Evolutionary conservation across 805 yeast species (phyloP), one percentile per base, ranked within the genome.

Genomic region (Maudiozyma serrabonitensis): DNA sequence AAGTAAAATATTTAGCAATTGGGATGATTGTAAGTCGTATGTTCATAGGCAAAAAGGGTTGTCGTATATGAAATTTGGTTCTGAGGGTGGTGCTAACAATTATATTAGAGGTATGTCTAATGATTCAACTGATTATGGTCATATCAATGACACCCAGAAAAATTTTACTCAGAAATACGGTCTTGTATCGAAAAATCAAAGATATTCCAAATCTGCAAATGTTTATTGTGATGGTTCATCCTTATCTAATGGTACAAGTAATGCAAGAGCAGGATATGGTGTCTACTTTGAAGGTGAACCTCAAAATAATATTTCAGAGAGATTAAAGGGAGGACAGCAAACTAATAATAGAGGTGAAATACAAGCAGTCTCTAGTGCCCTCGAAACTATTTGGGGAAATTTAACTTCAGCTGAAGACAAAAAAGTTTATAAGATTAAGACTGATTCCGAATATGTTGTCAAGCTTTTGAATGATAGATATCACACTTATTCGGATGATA

Each of bases 271-370:
- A 0, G 96, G 97, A 0, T 80, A 76, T 58, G 97, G 96, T 23
- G 85, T 84, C 0, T 87, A 69, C 61, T 87, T 75, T 62, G 90
- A 88, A 0, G 67, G 64, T 35, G 84, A 81, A 57, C 51, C 72
- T 2, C 53, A 49, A 21, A 45, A 46, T 64, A 85, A 84, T 61
- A 67, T 72, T 9, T 70, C 82, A 0, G 78, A 71, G 5, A 78
- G 82, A 0, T 68, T 87, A 25, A 41, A n/a, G 1, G 73, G 70
- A 2, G 63, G 61, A 2, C 59, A 58, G 3, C 88, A 82, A 34
- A 87, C 95, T 1, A 89, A 88, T 57, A 89, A 86, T 55, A 68
- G 87, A 40, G 93, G 95, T 1, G 97, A 90, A 64, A 73, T 89
- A 11, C 63, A 69, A 13, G 96, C 95, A 0, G 73, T 85, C 18